These are phyloP conservation scores for Solanum pennellii DNA, from an alignment of 257 asterid species.

Conservation along the genomic window DNA sequence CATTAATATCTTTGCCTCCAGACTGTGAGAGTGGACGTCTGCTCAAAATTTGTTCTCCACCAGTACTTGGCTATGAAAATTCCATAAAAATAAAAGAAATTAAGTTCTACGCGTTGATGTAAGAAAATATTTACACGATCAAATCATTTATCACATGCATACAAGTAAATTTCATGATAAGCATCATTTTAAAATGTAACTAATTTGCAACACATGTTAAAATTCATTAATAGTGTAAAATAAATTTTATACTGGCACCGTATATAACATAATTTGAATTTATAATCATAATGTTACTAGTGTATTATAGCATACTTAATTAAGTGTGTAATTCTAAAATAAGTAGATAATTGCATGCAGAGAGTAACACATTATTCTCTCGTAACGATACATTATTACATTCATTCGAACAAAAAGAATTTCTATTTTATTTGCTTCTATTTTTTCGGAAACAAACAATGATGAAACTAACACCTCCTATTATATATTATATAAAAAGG, in stretches of 20 bases:
- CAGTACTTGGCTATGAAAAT: neutral
- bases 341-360: neutral
- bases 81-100: neutral
- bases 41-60: slow-evolving; percentile 8
- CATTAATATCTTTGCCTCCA: slow-evolving; percentile 10
- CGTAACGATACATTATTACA: neutral
- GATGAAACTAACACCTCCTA: no score
- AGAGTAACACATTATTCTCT: no score
- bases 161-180: neutral
- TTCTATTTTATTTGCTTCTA: no score
- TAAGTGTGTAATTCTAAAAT: neutral
- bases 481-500: neutral
- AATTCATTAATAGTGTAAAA: neutral
- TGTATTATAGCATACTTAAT: neutral
- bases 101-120: neutral
- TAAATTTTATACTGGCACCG: neutral
- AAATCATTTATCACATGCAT: neutral
- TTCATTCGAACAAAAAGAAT: no score
- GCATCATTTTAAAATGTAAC: neutral
- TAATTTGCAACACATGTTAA: neutral
- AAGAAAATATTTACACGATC: neutral
- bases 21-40: slow-evolving; percentile 1
- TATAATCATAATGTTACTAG: neutral
- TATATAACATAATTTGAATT: neutral
- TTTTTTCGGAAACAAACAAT: no score